A percentile compares a stretch with the other conserved stretches of the same genome.
Evolutionary conservation across 306 rosid genomes (phyloP).

Genomic region (Vigna hirtella): DNA sequence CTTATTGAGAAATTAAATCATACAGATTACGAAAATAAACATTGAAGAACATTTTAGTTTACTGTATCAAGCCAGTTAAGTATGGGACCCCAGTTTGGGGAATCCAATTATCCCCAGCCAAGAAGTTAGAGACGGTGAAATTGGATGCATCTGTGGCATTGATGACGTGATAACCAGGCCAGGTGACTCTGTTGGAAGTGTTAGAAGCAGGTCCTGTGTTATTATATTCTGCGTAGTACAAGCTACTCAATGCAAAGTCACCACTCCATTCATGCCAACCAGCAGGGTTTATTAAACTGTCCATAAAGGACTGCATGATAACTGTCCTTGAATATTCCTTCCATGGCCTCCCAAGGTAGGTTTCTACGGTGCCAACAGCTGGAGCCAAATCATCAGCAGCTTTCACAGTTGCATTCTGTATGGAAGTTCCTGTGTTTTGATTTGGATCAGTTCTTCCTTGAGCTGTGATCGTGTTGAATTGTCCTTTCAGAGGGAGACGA

Average conservation of each 20-base stretch:
- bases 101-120: constrained; percentile 68
- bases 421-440: constrained; percentile 54
- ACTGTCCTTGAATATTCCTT: constrained; percentile 73
- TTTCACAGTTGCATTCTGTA: constrained; percentile 47
- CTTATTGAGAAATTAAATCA: too few species aligned
- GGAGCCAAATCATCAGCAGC: constrained; percentile 51
- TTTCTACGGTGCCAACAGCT: constrained; percentile 24
- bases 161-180: constrained; percentile 77
- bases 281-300: constrained; percentile 52
- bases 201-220: constrained; percentile 69
- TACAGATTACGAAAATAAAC: background rate
- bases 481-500: constrained; percentile 46
- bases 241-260: constrained; percentile 58
- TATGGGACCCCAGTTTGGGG: constrained; percentile 77
- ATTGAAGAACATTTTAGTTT: background rate
- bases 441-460: constrained; percentile 61
- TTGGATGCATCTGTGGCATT: constrained; percentile 57
- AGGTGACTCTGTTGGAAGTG: constrained; percentile 60
- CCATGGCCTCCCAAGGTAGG: constrained; percentile 88
- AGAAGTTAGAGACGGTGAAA: constrained; percentile 68
- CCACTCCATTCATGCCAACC: constrained; percentile 88
- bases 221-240: constrained; percentile 72
- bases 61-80: constrained; percentile 35
- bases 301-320: constrained; percentile 64
- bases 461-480: constrained; percentile 61